Evolutionary conservation across 1,284 basidiomycete species (phyloP), one percentile per base, ranked within the genome.

Genomic region (Agroathelia rolfsii): DNA sequence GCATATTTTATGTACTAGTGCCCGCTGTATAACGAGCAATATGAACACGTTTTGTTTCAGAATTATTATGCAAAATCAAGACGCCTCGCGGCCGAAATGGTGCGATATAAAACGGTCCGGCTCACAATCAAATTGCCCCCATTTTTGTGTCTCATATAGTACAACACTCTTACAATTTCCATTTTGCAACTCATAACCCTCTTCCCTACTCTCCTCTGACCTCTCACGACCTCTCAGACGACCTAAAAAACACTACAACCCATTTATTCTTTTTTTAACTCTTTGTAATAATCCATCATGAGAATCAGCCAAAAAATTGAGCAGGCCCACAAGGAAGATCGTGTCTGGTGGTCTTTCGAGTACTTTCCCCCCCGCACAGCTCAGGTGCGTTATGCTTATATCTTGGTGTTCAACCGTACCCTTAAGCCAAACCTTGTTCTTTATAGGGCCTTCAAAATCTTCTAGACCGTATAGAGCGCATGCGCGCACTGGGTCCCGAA

Each of bases 341-440:
- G 85, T 46, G 61, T 87, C 42, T 90, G 87, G 78, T 94, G 89
- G 89, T 89, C 85, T 32, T 96, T 96, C 53, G 92, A 96, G 56
- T 96, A 92, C 62, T 96, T 96, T 49, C 92, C 92, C 37, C 92
- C 92, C 18, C 70, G 92, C 43, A 95, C 92, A 21, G 87, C 89
- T 27, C 92, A 96, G 77, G 92, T 82, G 43, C 38, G 61, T 38
- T 19, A 19, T 41, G 23, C 23, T 22, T 13, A 14, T 30, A 35
- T 12, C 23, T 19, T 28, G 13, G 37, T 15, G 20, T 22, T 13
- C 14, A n/a, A 25, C 8, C 18, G 17, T 19, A 12, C 14, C 13
- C 24, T 25, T 23, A 24, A 30, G 35, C 33, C 13, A 17, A 11
- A 18, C 7, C 37, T 10, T 28, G 8, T 16, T 36, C 34, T 32